Evolutionary conservation across 768 basidiomycete species (phyloP).

Genomic region (Mycena epipterygia): DNA sequence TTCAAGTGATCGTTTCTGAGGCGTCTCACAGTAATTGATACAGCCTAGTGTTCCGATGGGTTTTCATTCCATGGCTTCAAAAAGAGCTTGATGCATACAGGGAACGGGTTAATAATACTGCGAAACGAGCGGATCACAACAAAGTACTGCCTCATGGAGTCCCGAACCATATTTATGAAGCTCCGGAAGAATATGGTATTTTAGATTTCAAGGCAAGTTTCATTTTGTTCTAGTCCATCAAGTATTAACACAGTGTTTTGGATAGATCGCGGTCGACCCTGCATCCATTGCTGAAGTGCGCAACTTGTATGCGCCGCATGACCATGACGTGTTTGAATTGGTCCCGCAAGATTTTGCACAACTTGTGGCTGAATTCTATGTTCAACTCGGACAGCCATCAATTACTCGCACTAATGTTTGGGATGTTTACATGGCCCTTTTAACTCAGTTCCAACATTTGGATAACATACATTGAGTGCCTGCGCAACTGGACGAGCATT

Average conservation of each 20-base stretch:
- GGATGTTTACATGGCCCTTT: slow-evolving; percentile 22
- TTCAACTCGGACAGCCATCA: slow-evolving; percentile 26
- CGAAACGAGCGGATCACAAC: slow-evolving; percentile 40
- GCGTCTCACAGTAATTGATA: neutral
- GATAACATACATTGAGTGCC: neutral
- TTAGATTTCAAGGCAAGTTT: slow-evolving; percentile 49
- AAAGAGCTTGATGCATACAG: slow-evolving; percentile 47
- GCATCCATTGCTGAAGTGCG: slow-evolving; percentile 32
- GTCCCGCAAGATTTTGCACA: slow-evolving; percentile 33
- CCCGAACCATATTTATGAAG: slow-evolving; percentile 44
- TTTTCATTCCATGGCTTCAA: slow-evolving; percentile 55
- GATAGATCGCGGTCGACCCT: too few relatives aligned
- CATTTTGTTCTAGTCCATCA: neutral
- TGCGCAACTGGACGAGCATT: neutral
- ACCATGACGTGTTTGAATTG: slow-evolving; percentile 38
- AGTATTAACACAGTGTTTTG: too few relatives aligned
- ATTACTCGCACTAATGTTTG: slow-evolving; percentile 31
- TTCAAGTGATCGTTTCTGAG: neutral
- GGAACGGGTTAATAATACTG: slow-evolving; percentile 35
- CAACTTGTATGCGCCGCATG: slow-evolving; percentile 33
- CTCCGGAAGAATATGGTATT: slow-evolving; percentile 41
- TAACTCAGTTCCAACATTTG: slow-evolving; percentile 1
- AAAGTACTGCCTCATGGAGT: slow-evolving; percentile 54
- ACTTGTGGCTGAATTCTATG: slow-evolving; percentile 26
- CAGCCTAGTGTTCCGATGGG: slow-evolving; percentile 50